phyloP scores from a whole-genome alignment of 2,329 filamentous ascomycete genomes.

The Aspergillus fijiensis region DNA sequence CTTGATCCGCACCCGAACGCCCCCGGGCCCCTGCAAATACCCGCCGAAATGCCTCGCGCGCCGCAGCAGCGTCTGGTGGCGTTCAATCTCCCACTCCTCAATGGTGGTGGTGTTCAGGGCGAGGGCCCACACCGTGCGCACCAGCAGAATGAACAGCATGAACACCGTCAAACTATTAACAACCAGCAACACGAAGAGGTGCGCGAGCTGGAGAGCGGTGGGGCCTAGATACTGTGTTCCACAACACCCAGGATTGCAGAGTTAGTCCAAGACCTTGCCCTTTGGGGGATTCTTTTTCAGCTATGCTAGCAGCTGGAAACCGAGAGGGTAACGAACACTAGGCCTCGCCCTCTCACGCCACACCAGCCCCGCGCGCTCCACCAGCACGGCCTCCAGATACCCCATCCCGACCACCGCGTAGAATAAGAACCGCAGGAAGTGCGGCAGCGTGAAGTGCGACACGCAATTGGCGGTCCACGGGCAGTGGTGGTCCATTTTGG shows the following conservation, averaged over 20 bases:
- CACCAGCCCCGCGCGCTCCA: conserved; percentile 50
- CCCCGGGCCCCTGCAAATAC: conserved; percentile 58
- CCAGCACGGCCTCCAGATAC: conserved; percentile 58
- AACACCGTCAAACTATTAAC: conserved; percentile 60
- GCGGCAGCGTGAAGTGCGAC: conserved; percentile 64
- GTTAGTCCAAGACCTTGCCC: too few species aligned
- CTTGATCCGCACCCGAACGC: conserved; percentile 52
- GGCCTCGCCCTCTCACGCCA: conserved; percentile 44
- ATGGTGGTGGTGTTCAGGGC: conserved; percentile 62
- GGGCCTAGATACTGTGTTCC: conserved; percentile 60
- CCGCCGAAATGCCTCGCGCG: conserved; percentile 55
- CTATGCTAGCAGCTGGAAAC: not conserved
- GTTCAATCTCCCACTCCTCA: conserved; percentile 61
- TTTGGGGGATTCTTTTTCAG: too few species aligned
- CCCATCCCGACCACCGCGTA: conserved; percentile 59
- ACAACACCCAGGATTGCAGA: too few species aligned
- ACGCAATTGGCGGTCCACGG: conserved; percentile 67
- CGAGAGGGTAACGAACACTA: not conserved
- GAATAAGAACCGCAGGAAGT: conserved; percentile 63
- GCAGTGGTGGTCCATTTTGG: conserved; percentile 68
- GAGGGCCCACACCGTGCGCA: conserved; percentile 56
- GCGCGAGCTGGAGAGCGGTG: conserved; percentile 50
- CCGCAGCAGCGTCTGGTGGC: conserved; percentile 48
- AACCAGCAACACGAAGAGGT: conserved; percentile 56
- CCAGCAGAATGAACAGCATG: conserved; percentile 53